A percentile compares a stretch with the other conserved stretches of the same genome.
Conservation (phyloP, 768 basidiomycete genomes). For the Peribolospora baueri region DNA sequence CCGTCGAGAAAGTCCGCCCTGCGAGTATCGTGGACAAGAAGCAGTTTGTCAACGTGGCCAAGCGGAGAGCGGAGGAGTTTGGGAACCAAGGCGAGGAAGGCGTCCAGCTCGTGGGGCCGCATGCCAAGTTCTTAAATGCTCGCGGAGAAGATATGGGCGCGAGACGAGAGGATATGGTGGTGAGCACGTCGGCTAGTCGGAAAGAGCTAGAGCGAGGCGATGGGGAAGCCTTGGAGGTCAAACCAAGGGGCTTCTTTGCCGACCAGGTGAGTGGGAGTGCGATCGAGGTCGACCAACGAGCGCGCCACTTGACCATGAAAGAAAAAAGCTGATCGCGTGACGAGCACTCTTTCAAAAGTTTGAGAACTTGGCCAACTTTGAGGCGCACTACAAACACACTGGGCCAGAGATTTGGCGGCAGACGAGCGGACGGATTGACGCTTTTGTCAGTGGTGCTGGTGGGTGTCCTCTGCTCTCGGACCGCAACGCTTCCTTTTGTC, state of each 20-base stretch:
- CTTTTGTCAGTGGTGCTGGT: constrained; percentile 81
- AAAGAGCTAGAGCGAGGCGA: constrained; percentile 20
- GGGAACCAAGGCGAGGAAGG: constrained; percentile 19
- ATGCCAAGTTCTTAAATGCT: too few relatives aligned
- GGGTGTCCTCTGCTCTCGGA: constrained; percentile 2
- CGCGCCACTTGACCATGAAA: too few relatives aligned
- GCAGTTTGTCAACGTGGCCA: constrained; percentile 64
- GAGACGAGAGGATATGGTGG: constrained; percentile 11
- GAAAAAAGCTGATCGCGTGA: too few relatives aligned
- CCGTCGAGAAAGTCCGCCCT: constrained; percentile 72
- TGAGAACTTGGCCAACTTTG: constrained; percentile 67
- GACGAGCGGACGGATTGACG: constrained; percentile 53
- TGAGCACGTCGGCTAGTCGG: constrained; percentile 23
- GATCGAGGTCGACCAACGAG: background rate
- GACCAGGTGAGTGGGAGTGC: constrained; percentile 65
- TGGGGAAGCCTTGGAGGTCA: constrained; percentile 11
- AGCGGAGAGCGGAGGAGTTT: constrained; percentile 50
- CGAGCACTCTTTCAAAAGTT: background rate
- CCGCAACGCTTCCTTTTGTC: background rate
- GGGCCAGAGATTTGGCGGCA: constrained; percentile 92
- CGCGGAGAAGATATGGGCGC: too few relatives aligned
- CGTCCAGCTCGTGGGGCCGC: too few relatives aligned
- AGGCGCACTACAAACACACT: constrained; percentile 68
- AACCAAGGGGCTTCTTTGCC: constrained; percentile 66
- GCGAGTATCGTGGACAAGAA: constrained; percentile 93